Percentiles rank a stretch among this genome's conserved stretches.
These are phyloP conservation scores for Kwoniella europaea DNA, from an alignment of 768 basidiomycete genomes.

Conservation along the genomic window DNA sequence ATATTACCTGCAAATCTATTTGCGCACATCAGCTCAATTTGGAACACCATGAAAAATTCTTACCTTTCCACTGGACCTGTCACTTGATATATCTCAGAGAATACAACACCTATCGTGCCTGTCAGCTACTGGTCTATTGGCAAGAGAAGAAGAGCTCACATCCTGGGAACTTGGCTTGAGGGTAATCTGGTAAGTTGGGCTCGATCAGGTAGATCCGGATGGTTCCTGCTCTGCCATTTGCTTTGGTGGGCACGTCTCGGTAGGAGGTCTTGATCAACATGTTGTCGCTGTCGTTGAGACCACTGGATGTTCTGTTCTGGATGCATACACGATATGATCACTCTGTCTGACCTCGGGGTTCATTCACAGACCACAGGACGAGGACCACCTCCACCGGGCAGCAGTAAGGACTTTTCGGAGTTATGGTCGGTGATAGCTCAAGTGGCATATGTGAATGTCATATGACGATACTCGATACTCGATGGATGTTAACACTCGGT, in stretches of 20 bases:
- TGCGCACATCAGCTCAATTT: constrained; percentile 69
- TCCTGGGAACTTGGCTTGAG: constrained; percentile 88
- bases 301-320: no score
- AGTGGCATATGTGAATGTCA: background rate
- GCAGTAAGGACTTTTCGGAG: background rate
- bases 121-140: constrained; percentile 6
- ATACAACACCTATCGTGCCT: constrained; percentile 60
- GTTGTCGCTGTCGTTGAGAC: background rate
- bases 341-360: no score
- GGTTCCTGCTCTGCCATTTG: constrained; percentile 67
- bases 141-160: constrained; percentile 43
- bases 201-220: constrained; percentile 83
- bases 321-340: no score
- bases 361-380: background rate
- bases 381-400: constrained; percentile 19
- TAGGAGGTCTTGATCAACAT: constrained; percentile 85
- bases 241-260: constrained; percentile 75
- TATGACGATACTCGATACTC: background rate
- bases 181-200: constrained; percentile 78
- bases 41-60: background rate
- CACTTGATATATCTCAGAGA: constrained; percentile 86
- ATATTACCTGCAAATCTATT: constrained; percentile 54
- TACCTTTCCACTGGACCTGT: constrained; percentile 91
- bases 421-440: background rate
- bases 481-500: background rate